These are phyloP conservation scores for Azolla pinnata DNA, from an alignment of 75 land plant genomes.

Conservation along the genomic window DNA sequence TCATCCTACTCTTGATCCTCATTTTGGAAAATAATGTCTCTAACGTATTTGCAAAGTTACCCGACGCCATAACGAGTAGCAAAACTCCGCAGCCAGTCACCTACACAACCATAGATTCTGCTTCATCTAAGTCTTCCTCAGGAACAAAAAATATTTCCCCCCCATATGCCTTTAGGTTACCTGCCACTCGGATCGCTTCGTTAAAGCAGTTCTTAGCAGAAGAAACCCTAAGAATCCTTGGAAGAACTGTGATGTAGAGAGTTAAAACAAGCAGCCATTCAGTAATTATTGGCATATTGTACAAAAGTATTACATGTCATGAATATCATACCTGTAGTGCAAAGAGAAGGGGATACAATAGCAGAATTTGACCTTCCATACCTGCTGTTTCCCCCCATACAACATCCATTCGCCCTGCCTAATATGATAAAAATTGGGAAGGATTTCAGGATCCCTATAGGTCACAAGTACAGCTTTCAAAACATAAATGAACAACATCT, in stretches of 20 bases:
- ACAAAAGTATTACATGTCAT: background rate
- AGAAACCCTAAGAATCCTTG: conserved; percentile 77
- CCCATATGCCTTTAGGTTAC: conserved; percentile 12
- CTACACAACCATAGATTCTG: conserved; percentile 16
- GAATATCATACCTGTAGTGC: conserved; percentile 58
- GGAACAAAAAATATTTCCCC: background rate
- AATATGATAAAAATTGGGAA: background rate
- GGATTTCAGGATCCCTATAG: background rate
- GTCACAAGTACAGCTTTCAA: background rate
- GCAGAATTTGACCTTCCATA: conserved; percentile 64
- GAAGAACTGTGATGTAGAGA: conserved; percentile 44
- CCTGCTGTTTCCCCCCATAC: conserved; percentile 98
- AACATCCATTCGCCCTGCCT: conserved; percentile 98
- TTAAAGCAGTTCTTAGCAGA: conserved; percentile 57
- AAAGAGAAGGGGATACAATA: conserved; percentile 78
- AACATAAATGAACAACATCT: no score
- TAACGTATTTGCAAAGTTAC: conserved; percentile 71
- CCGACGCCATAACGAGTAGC: conserved; percentile 70
- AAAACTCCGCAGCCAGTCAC: conserved; percentile 69
- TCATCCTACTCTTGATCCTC: conserved; percentile 63
- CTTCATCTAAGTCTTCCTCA: background rate
- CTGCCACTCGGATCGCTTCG: conserved; percentile 89
- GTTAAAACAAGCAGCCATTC: background rate
- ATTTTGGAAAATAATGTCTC: conserved; percentile 59
- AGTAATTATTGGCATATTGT: background rate